A percentile compares a stretch with the other conserved stretches of the same genome.
phyloP scores from a whole-genome alignment of 2,329 filamentous ascomycete genomes.

The Pestalotiopsis fici region DNA sequence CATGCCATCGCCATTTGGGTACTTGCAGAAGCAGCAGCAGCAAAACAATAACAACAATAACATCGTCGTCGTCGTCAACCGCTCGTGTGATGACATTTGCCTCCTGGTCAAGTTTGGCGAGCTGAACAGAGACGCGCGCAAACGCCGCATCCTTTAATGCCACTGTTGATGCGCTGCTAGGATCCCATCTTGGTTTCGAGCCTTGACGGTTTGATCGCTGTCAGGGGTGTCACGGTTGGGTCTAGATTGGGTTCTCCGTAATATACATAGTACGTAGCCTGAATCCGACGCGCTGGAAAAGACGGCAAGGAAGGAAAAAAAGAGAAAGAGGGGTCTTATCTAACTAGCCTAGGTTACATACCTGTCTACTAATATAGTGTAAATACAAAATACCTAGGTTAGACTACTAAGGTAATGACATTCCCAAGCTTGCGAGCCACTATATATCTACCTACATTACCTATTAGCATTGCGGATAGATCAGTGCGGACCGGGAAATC shows the following conservation, averaged over 20 bases:
- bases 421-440: no score
- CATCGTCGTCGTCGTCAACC: background rate
- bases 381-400: no score
- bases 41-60: no score
- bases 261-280: no score
- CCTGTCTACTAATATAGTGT: no score
- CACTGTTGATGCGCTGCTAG: constrained; percentile 6
- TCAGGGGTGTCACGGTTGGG: background rate
- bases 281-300: constrained; percentile 6
- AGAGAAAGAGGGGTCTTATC: background rate
- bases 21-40: no score
- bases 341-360: background rate
- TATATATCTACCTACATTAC: no score
- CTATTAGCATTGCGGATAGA: no score
- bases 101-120: background rate
- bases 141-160: background rate
- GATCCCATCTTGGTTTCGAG: background rate
- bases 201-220: constrained; percentile 3
- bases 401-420: no score
- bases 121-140: background rate
- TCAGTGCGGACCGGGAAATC: no score
- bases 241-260: background rate
- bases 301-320: constrained; percentile 5
- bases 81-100: background rate
- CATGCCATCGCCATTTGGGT: background rate